A percentile compares a stretch with the other conserved stretches of the same genome.
phyloP scores from a whole-genome alignment of 345 rosid species.

The Citrus australasica region DNA sequence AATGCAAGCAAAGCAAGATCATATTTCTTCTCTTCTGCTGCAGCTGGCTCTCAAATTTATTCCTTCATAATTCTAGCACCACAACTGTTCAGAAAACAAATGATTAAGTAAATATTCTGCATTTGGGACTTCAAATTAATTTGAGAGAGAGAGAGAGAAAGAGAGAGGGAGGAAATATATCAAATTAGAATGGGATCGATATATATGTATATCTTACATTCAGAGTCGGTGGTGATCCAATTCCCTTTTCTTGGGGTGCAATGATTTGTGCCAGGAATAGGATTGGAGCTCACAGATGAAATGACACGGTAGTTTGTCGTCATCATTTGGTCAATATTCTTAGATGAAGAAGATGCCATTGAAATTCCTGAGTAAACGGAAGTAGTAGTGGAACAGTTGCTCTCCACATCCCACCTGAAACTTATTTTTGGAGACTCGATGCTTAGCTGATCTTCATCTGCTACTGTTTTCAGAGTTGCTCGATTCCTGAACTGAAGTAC shows the following conservation, averaged over 20 bases:
- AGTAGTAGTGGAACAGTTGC: slow-evolving; percentile 59
- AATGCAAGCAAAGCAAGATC: not conserved
- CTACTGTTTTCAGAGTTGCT: slow-evolving; percentile 42
- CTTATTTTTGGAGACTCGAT: slow-evolving; percentile 66
- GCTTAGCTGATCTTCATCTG: slow-evolving; percentile 47
- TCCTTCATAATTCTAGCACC: slow-evolving; percentile 78
- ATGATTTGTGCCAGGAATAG: slow-evolving; percentile 23
- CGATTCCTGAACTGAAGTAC: slow-evolving; percentile 38
- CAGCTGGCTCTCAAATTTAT: not conserved
- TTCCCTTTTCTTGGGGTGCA: slow-evolving; percentile 47
- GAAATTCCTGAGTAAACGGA: slow-evolving; percentile 48
- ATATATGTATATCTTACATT: slow-evolving; percentile 41
- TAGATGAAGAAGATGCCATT: slow-evolving; percentile 48
- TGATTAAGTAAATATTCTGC: not conserved
- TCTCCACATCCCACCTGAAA: slow-evolving; percentile 75
- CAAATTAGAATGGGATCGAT: not conserved
- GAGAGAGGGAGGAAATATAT: not conserved
- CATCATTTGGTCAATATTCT: slow-evolving; percentile 16
- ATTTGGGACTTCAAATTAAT: not conserved
- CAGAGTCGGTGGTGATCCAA: slow-evolving; percentile 94
- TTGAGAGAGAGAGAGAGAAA: too few relatives aligned
- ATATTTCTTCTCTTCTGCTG: not conserved
- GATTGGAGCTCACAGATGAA: slow-evolving; percentile 41
- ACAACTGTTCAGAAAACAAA: slow-evolving; percentile 48
- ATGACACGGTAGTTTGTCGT: slow-evolving; percentile 1